A percentile compares a stretch with the other conserved stretches of the same genome.
phyloP scores from a whole-genome alignment of 2,329 filamentous ascomycete genomes.

The Aspergillus chevalieri region DNA sequence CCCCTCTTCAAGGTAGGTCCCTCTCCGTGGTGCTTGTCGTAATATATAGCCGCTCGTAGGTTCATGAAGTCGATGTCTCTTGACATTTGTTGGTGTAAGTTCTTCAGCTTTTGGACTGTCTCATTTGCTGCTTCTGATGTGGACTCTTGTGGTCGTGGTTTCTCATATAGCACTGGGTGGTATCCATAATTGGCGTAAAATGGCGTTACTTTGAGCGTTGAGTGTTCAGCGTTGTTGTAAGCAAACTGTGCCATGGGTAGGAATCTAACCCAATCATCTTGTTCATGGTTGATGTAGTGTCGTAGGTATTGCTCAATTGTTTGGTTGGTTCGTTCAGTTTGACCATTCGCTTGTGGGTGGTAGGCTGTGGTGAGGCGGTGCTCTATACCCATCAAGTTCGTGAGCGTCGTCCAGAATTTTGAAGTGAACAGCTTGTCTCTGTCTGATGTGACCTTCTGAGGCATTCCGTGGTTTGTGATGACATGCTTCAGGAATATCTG shows the following conservation, averaged over 20 bases:
- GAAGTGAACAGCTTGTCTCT: background rate
- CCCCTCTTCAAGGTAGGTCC: too few species aligned
- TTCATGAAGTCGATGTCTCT: too few species aligned
- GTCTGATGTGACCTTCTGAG: background rate
- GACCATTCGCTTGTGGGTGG: background rate
- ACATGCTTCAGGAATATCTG: too few species aligned
- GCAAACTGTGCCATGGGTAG: too few species aligned
- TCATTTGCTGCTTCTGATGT: background rate
- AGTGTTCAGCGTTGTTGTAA: background rate
- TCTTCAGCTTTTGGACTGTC: background rate
- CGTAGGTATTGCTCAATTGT: slow-evolving; percentile 6
- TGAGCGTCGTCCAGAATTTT: background rate
- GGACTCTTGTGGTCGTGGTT: background rate
- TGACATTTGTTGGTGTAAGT: too few species aligned
- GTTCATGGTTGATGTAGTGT: slow-evolving; percentile 5
- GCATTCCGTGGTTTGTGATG: too few species aligned
- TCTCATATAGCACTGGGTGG: background rate
- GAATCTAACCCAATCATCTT: slow-evolving; percentile 3
- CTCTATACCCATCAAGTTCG: background rate
- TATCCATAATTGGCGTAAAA: background rate
- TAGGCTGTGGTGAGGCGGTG: background rate
- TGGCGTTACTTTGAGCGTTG: background rate
- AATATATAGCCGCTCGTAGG: too few species aligned
- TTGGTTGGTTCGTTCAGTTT: slow-evolving; percentile 4
- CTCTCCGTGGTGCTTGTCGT: too few species aligned